Conservation (phyloP, 805 yeast genomes). For the Ogataea corticis region DNA sequence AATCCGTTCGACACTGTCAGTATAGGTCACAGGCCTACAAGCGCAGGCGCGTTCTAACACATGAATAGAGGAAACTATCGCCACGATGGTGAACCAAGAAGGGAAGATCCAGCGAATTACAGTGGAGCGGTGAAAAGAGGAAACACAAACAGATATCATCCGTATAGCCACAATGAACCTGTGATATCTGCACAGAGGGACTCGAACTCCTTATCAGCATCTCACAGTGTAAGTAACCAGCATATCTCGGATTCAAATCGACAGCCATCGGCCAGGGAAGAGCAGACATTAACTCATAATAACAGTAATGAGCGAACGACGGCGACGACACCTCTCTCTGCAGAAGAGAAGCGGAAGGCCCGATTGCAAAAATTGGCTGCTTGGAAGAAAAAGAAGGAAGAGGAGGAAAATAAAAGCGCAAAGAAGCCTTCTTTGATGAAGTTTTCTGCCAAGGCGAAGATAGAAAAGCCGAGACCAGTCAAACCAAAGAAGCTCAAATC, state of each 20-base stretch:
- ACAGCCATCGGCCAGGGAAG: background rate
- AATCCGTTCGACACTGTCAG: background rate
- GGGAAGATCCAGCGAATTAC: background rate
- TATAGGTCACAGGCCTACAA: background rate
- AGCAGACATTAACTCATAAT: background rate
- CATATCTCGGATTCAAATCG: background rate
- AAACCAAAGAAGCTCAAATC: slow-evolving; percentile 5
- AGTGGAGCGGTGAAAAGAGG: background rate
- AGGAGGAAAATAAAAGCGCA: slow-evolving; percentile 12
- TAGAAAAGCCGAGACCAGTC: background rate
- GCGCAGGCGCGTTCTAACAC: background rate
- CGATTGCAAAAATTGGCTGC: slow-evolving; percentile 56
- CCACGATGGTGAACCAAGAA: background rate
- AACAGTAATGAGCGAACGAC: background rate
- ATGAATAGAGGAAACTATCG: background rate
- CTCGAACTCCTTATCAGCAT: background rate
- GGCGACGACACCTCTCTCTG: slow-evolving; percentile 1
- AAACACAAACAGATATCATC: background rate
- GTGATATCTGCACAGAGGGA: background rate
- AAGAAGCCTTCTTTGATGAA: slow-evolving; percentile 24
- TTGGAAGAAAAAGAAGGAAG: slow-evolving; percentile 60
- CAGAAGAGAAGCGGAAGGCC: slow-evolving; percentile 37
- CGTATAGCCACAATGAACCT: background rate
- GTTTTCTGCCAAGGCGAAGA: slow-evolving; percentile 18
- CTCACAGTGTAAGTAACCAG: background rate